Conservation (phyloP, 2,329 filamentous ascomycete genomes). For the Sporothrix phasma region DNA sequence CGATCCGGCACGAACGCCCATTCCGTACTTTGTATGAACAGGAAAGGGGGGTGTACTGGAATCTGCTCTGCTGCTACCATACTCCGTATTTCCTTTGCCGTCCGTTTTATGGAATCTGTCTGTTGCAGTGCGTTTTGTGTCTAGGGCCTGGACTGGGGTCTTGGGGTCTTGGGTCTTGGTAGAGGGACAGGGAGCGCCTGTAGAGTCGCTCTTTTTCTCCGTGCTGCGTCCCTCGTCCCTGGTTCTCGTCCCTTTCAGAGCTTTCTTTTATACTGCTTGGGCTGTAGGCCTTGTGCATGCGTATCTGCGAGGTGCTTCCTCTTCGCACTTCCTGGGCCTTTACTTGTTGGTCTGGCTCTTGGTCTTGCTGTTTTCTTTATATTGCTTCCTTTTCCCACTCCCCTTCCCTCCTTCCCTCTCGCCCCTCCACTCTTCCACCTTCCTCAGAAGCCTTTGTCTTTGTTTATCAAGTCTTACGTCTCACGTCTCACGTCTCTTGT, state of each 20-base stretch:
- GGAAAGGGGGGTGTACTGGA: too few relatives aligned
- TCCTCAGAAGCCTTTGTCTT: not conserved
- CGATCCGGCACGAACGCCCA: not conserved
- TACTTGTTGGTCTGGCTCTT: not conserved
- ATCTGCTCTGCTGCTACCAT: not conserved
- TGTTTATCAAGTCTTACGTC: not conserved
- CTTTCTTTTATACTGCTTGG: not conserved
- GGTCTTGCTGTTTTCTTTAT: slow-evolving; percentile 11
- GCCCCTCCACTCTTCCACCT: not conserved
- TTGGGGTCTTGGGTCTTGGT: too few relatives aligned
- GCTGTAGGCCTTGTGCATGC: too few relatives aligned
- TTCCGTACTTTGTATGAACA: too few relatives aligned
- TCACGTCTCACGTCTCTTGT: not conserved
- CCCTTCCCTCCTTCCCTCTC: not conserved
- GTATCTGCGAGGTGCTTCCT: not conserved
- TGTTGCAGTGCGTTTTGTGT: too few relatives aligned
- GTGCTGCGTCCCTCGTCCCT: not conserved
- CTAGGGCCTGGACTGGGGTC: too few relatives aligned
- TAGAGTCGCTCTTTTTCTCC: not conserved
- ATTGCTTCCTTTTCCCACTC: slow-evolving; percentile 13
- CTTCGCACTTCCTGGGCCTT: not conserved
- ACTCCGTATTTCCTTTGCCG: not conserved
- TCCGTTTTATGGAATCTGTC: not conserved
- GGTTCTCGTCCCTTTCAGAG: too few relatives aligned
- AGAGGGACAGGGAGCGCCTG: not conserved